phyloP scores from a whole-genome alignment of 1,284 basidiomycete genomes.

The Thecaphora thlaspeos region DNA sequence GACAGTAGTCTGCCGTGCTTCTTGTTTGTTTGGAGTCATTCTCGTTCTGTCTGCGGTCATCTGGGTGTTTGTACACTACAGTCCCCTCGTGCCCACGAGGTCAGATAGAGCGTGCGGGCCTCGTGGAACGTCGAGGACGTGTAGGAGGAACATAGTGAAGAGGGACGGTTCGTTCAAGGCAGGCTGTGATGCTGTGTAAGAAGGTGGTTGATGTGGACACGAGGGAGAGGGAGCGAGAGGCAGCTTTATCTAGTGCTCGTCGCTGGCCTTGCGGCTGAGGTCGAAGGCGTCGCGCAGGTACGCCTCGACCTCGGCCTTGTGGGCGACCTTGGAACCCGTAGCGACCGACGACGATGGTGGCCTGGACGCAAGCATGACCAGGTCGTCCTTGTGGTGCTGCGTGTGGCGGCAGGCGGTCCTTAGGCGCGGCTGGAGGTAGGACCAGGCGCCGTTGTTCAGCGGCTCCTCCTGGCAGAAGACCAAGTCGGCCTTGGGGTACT shows the following conservation, averaged over 20 bases:
- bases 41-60: too few relatives aligned
- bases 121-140: conserved; percentile 2
- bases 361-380: conserved; percentile 50
- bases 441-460: conserved; percentile 71
- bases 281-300: conserved; percentile 51
- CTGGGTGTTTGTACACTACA: background rate
- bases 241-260: conserved; percentile 6
- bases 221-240: background rate
- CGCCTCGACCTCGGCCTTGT: conserved; percentile 52
- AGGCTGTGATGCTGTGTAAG: background rate
- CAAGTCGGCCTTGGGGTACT: conserved; percentile 89
- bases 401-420: conserved; percentile 51
- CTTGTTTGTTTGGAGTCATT: too few relatives aligned
- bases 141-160: conserved; percentile 5
- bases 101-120: background rate
- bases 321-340: conserved; percentile 76
- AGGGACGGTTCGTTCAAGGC: background rate
- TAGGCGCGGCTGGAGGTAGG: conserved; percentile 79
- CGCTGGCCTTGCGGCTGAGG: conserved; percentile 32
- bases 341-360: conserved; percentile 64
- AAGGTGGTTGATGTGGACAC: background rate
- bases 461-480: conserved; percentile 91
- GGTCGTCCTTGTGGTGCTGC: conserved; percentile 78
- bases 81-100: background rate
- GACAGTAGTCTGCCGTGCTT: too few relatives aligned